These are phyloP conservation scores for Sordariomycetes sp. DNA, from an alignment of 2,329 filamentous ascomycete genomes.

Conservation along the genomic window DNA sequence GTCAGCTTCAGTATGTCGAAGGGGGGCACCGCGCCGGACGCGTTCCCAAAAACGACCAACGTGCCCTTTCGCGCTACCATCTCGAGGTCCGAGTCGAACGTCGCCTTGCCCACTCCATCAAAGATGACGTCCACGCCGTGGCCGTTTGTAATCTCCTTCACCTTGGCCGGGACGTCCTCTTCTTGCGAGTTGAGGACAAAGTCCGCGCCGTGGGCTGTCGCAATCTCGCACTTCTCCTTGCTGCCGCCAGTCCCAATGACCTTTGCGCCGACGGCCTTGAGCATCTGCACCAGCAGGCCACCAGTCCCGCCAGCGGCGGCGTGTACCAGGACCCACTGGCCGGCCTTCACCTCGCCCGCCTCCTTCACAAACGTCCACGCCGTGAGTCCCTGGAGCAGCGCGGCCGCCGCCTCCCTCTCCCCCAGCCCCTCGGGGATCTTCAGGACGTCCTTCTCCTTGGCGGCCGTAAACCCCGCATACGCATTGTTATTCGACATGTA, in stretches of 20 bases:
- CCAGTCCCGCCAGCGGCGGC: conserved; percentile 79
- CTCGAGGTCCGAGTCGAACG: conserved; percentile 68
- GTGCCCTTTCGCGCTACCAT: conserved; percentile 65
- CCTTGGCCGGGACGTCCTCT: conserved; percentile 43
- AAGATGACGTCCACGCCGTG: conserved; percentile 67
- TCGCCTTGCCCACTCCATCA: conserved; percentile 75
- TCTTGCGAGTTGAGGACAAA: conserved; percentile 39
- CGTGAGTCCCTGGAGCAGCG: conserved; percentile 70
- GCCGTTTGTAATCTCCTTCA: conserved; percentile 57
- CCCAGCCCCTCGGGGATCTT: conserved; percentile 50
- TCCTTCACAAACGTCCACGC: conserved; percentile 70
- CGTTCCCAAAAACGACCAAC: conserved; percentile 70
- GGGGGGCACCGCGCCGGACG: conserved; percentile 63
- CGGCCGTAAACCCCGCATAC: conserved; percentile 44
- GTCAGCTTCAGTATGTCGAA: conserved; percentile 41
- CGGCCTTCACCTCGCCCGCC: conserved; percentile 59
- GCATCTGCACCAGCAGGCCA: conserved; percentile 59
- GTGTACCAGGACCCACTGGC: conserved; percentile 73
- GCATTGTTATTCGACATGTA: conserved; percentile 41
- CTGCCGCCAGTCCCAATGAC: conserved; percentile 71
- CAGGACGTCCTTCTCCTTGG: conserved; percentile 39
- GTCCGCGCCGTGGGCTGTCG: conserved; percentile 56
- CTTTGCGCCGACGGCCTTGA: conserved; percentile 58
- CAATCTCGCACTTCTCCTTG: conserved; percentile 57
- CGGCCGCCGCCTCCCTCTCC: conserved; percentile 51